A percentile compares a stretch with the other conserved stretches of the same genome.
Evolutionary conservation across 371 early-diverging fungal species (phyloP).

Genomic region (Basidiobolus meristosporus): DNA sequence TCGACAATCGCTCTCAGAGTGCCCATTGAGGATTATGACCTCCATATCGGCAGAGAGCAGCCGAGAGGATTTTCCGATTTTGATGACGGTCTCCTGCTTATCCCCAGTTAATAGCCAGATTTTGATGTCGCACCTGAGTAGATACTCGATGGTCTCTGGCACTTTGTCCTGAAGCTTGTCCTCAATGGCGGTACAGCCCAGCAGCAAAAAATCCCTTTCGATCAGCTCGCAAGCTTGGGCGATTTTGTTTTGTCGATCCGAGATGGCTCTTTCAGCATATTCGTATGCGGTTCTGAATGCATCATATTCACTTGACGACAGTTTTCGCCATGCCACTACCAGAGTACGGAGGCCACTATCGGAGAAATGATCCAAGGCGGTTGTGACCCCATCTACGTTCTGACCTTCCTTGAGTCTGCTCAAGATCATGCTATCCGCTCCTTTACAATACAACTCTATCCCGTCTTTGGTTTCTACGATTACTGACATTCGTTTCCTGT

Average conservation of each 20-base stretch:
- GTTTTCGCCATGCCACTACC: slow-evolving; percentile 42
- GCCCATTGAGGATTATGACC: slow-evolving; percentile 12
- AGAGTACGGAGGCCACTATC: slow-evolving; percentile 58
- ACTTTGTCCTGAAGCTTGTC: slow-evolving; percentile 70
- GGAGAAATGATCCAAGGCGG: background rate
- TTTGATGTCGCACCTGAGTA: slow-evolving; percentile 51
- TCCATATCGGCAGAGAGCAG: slow-evolving; percentile 35
- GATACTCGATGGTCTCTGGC: slow-evolving; percentile 50
- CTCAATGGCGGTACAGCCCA: slow-evolving; percentile 59
- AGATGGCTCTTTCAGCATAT: slow-evolving; percentile 42
- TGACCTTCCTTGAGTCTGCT: slow-evolving; percentile 16
- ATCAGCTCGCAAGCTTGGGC: slow-evolving; percentile 45
- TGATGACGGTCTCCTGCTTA: slow-evolving; percentile 83
- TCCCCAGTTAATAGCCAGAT: slow-evolving; percentile 92
- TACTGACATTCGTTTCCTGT: slow-evolving; percentile 28
- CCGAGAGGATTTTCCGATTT: slow-evolving; percentile 62
- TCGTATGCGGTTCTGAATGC: slow-evolving; percentile 39
- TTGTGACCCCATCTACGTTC: slow-evolving; percentile 7
- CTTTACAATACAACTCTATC: slow-evolving; percentile 27
- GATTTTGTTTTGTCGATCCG: slow-evolving; percentile 36
- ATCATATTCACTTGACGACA: slow-evolving; percentile 33
- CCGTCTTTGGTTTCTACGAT: slow-evolving; percentile 15
- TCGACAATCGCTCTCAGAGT: slow-evolving; percentile 4
- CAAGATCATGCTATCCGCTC: slow-evolving; percentile 33
- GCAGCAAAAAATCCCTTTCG: slow-evolving; percentile 22